A percentile compares a stretch with the other conserved stretches of the same genome.
Conservation (phyloP, 2,329 filamentous ascomycete genomes). For the Pleoardoris graminearum region DNA sequence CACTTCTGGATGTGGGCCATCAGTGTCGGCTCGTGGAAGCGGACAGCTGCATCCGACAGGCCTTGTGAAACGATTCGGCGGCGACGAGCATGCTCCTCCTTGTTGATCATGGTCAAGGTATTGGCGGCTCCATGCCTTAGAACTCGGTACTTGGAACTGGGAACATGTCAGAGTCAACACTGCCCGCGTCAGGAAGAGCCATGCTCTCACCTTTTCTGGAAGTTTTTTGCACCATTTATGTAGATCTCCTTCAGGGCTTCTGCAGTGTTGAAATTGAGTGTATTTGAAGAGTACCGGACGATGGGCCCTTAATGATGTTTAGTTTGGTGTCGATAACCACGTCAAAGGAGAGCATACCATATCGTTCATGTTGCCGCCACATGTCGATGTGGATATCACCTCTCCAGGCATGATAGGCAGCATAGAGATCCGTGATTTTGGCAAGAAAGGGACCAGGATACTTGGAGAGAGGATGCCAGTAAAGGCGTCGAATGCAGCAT, state of each 20-base stretch:
- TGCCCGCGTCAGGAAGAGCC: too few species aligned
- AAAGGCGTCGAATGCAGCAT: too few species aligned
- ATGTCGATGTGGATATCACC: conserved; percentile 19
- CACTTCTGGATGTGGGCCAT: conserved; percentile 48
- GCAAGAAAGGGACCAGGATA: conserved; percentile 21
- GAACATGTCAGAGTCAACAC: too few species aligned
- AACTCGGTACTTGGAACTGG: too few species aligned
- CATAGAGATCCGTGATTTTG: conserved; percentile 13
- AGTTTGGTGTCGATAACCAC: too few species aligned
- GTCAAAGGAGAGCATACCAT: conserved; percentile 40
- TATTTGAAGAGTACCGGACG: conserved; percentile 76
- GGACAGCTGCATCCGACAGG: conserved; percentile 33
- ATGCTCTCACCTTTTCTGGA: too few species aligned
- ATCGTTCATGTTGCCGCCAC: conserved; percentile 12
- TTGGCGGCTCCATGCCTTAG: not conserved
- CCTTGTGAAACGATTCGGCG: conserved; percentile 52
- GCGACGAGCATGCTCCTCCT: conserved; percentile 51
- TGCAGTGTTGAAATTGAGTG: conserved; percentile 62
- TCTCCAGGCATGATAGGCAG: conserved; percentile 14
- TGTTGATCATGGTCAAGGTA: conserved; percentile 43
- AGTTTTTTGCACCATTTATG: too few species aligned
- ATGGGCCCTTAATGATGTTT: too few species aligned
- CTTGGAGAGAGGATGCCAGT: conserved; percentile 16
- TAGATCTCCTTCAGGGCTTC: too few species aligned
- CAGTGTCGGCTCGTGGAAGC: conserved; percentile 45